Evolutionary conservation across 331 rosid genomes (phyloP), one percentile per base, ranked within the genome.

Genomic region (Pyracantha coccinea): DNA sequence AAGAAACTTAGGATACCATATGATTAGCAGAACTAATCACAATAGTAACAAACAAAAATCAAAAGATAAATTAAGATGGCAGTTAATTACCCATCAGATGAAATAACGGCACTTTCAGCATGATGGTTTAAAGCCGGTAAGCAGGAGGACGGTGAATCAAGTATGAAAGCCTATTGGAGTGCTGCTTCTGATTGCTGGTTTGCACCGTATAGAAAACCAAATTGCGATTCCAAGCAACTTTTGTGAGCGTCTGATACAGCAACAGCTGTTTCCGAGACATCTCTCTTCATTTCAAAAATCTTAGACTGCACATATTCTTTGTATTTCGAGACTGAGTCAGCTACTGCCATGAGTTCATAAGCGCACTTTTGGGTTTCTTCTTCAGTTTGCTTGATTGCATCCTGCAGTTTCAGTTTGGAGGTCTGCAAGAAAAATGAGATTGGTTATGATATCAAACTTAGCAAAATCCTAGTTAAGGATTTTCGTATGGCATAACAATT

Each of bases 341-440:
- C 76, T 77, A 89, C 72, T 52, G 78, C 68, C 33, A 90, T 72
- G 63, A 91, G 88, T 74, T 89, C 87, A 9, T 68, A 17, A 50
- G 88, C 88, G 54, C 75, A 75, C 63, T 44, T 64, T 62, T 88
- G 89, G 69, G 79, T 83, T 78, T 89, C 92, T 69, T 82, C 92
- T 72, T 94, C 96, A 66, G 77, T 76, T 74, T 87, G 85, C 80
- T 76, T 82, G 25, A 75, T 75, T 17, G 84, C 82, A 83, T 88
- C 95, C 83, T 86, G 85, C 83, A 87, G 87, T 80, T 84, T 87
- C 85, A 82, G 38, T 80, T 87, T 68, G 9, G 97, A 81, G 55
- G 81, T 75, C 97, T 91, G 33, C 79, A 76, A 80, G 75, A 71
- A 78, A 25, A 24, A 7, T 24, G 17, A 68, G 24, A 57, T 21